A percentile compares a stretch with the other conserved stretches of the same genome.
Evolutionary conservation across 805 yeast genomes (phyloP).

Genomic region (Barnettozyma sucrosica): DNA sequence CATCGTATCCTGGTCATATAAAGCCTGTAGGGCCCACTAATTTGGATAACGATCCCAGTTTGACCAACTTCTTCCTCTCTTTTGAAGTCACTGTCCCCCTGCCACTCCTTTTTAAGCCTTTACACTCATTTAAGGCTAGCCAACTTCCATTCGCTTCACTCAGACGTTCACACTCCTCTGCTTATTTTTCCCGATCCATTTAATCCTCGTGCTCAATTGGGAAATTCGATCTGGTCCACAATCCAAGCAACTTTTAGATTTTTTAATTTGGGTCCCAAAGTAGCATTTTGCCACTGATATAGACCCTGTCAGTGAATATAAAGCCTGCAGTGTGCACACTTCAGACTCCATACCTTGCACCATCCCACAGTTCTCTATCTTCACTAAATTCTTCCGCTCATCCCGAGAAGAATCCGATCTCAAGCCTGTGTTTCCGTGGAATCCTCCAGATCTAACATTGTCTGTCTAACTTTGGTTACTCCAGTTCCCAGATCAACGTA

Average conservation of each 20-base stretch:
- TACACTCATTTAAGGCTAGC: not conserved
- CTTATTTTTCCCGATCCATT: slow-evolving; percentile 4
- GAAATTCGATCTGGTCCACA: slow-evolving; percentile 1
- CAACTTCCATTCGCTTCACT: not conserved
- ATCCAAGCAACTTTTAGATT: slow-evolving; percentile 1
- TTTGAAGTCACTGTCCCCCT: not conserved
- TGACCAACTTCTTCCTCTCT: not conserved
- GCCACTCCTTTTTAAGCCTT: not conserved
- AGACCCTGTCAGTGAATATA: not conserved
- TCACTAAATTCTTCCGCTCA: not conserved
- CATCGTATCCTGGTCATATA: not conserved
- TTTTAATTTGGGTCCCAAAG: not conserved
- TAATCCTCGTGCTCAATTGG: slow-evolving; percentile 4
- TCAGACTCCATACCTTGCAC: not conserved
- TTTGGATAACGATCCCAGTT: not conserved
- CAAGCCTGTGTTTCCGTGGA: not conserved
- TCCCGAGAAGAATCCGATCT: not conserved
- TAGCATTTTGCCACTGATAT: not conserved
- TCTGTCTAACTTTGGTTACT: slow-evolving; percentile 3
- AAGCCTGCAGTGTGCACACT: not conserved
- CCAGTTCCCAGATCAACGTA: slow-evolving; percentile 5
- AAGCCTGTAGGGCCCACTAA: not conserved
- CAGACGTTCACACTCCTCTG: not conserved
- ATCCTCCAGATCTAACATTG: not conserved
- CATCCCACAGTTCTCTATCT: not conserved